Conservation (phyloP, 768 basidiomycete genomes). For the Auricularia heimuer region DNA sequence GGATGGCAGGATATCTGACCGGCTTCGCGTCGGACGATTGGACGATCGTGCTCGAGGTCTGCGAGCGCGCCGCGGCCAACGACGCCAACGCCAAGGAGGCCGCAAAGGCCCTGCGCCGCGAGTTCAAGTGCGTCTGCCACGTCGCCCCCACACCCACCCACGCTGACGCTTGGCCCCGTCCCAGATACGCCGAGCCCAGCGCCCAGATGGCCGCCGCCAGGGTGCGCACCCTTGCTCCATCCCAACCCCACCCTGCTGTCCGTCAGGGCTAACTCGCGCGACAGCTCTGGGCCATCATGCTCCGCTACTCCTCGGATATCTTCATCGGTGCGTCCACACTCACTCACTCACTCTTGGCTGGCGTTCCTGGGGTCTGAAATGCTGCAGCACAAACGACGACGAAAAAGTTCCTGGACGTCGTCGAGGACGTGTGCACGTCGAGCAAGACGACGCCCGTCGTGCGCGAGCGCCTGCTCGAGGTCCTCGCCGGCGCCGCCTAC, state of each 20-base stretch:
- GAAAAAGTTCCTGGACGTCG: slow-evolving; percentile 68
- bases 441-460: slow-evolving; percentile 68
- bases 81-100: slow-evolving; percentile 78
- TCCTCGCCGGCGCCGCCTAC: slow-evolving; percentile 74
- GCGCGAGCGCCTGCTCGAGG: slow-evolving; percentile 67
- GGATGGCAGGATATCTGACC: slow-evolving; percentile 9
- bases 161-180: slow-evolving; percentile 13
- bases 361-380: not conserved
- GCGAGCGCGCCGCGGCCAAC: slow-evolving; percentile 66
- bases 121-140: slow-evolving; percentile 61
- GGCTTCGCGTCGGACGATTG: slow-evolving; percentile 56
- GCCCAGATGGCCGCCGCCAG: slow-evolving; percentile 70
- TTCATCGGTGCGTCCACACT: slow-evolving; percentile 39
- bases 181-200: slow-evolving; percentile 63
- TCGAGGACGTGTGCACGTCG: slow-evolving; percentile 62
- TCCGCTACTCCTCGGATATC: slow-evolving; percentile 64
- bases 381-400: slow-evolving; percentile 44
- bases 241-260: not conserved
- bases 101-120: slow-evolving; percentile 66
- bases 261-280: not conserved
- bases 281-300: slow-evolving; percentile 85
- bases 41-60: slow-evolving; percentile 73
- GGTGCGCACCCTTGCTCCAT: slow-evolving; percentile 30
- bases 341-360: not conserved
- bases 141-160: slow-evolving; percentile 7